Conservation (phyloP, 441 rosid species). For the Syzygium syzygioides region DNA sequence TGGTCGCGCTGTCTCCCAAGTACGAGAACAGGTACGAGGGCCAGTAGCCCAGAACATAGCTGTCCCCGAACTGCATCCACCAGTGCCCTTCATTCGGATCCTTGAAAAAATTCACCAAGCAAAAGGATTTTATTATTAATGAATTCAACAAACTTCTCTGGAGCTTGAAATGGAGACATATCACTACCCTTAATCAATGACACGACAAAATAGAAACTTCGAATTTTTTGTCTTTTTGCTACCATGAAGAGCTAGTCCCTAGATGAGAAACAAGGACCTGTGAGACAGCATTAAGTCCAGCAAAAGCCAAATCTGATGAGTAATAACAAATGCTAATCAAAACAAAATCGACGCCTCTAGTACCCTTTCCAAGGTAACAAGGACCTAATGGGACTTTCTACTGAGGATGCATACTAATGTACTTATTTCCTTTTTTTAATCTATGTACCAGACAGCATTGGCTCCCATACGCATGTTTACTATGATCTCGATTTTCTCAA, state of each 20-base stretch:
- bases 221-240: neutral
- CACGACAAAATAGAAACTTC: neutral
- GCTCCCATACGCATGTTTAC: conserved; percentile 1
- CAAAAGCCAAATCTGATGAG: neutral
- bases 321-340: neutral
- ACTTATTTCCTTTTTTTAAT: neutral
- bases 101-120: conserved; percentile 19
- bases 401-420: neutral
- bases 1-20: conserved; percentile 86
- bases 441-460: neutral
- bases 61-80: conserved; percentile 99
- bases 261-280: neutral
- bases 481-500: neutral
- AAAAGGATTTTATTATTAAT: neutral
- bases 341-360: neutral
- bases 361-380: neutral
- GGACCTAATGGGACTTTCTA: neutral
- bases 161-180: neutral
- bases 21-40: conserved; percentile 92
- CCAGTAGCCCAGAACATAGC: conserved; percentile 87
- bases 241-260: neutral
- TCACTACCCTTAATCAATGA: neutral
- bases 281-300: neutral
- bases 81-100: conserved; percentile 97
- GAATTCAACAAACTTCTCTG: neutral